Conservation (phyloP, 495 filamentous ascomycete species). For the Parathielavia hyrcaniae region DNA sequence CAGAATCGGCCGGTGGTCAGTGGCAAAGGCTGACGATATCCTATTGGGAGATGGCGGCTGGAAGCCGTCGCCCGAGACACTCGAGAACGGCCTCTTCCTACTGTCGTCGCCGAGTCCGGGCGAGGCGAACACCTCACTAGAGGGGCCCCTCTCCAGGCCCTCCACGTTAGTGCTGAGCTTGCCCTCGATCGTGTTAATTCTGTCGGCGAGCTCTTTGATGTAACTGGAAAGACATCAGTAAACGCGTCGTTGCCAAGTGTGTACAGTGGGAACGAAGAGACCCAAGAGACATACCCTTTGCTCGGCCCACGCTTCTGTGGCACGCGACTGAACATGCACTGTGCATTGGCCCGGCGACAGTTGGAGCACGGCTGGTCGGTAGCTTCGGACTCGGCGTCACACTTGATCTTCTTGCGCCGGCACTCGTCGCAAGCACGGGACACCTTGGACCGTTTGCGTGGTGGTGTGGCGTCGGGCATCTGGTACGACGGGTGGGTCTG, state of each 20-base stretch:
- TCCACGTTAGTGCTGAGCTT: slow-evolving; percentile 39
- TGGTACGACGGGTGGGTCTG: slow-evolving; percentile 20
- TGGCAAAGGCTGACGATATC: slow-evolving; percentile 28
- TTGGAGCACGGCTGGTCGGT: slow-evolving; percentile 77
- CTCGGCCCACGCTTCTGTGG: slow-evolving; percentile 93
- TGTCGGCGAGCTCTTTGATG: slow-evolving; percentile 91
- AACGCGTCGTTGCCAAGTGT: background rate
- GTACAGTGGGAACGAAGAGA: background rate
- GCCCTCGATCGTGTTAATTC: slow-evolving; percentile 76
- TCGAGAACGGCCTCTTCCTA: slow-evolving; percentile 43
- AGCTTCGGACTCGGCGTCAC: slow-evolving; percentile 76
- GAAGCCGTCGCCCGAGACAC: slow-evolving; percentile 40
- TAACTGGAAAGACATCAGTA: slow-evolving; percentile 55
- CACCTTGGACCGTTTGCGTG: slow-evolving; percentile 81
- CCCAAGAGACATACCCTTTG: slow-evolving; percentile 63
- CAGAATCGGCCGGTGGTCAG: slow-evolving; percentile 39
- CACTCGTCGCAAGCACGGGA: slow-evolving; percentile 95
- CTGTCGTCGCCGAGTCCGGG: slow-evolving; percentile 34
- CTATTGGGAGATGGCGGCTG: slow-evolving; percentile 31
- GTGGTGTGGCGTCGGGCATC: slow-evolving; percentile 54
- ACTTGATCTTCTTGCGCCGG: slow-evolving; percentile 92
- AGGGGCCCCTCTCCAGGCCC: slow-evolving; percentile 29
- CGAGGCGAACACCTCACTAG: slow-evolving; percentile 35
- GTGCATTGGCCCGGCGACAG: slow-evolving; percentile 68
- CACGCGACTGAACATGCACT: slow-evolving; percentile 84